A percentile compares a stretch with the other conserved stretches of the same genome.
phyloP scores from a whole-genome alignment of 108 stramenopile species.

The Cyclotella baltica region DNA sequence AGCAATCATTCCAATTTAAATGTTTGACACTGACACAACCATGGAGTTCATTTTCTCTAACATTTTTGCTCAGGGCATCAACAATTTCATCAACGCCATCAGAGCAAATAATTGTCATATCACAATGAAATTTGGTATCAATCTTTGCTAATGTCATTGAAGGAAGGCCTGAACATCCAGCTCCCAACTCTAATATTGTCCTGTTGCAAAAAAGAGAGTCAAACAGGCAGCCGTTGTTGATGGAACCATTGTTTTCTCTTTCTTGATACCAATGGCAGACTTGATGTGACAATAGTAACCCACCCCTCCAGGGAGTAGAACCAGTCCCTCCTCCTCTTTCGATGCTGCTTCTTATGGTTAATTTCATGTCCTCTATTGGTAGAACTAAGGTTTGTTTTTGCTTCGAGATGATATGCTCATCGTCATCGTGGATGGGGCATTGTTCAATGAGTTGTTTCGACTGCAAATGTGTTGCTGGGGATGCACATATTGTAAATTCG shows the following conservation, averaged over 20 bases:
- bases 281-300: not conserved
- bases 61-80: slow-evolving; percentile 1
- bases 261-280: slow-evolving; percentile 15
- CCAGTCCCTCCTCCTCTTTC: slow-evolving; percentile 11
- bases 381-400: slow-evolving; percentile 7
- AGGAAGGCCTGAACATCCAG: slow-evolving; percentile 16
- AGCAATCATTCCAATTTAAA: slow-evolving; percentile 3
- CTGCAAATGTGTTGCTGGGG: not conserved
- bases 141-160: slow-evolving; percentile 27
- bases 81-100: slow-evolving; percentile 32
- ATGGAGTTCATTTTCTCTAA: slow-evolving; percentile 2
- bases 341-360: not conserved
- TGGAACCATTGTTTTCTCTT: not conserved
- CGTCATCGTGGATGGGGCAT: slow-evolving; percentile 17
- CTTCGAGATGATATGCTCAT: not conserved
- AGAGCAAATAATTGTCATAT: not conserved
- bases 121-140: not conserved
- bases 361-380: not conserved
- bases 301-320: slow-evolving; percentile 12
- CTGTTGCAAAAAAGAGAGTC: not conserved
- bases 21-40: not conserved
- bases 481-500: slow-evolving; percentile 4
- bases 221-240: not conserved
- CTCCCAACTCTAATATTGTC: slow-evolving; percentile 22
- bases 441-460: slow-evolving; percentile 2